Evolutionary conservation across 1,139 yeast genomes (phyloP).

Genomic region (Geotrichum carabidarum): DNA sequence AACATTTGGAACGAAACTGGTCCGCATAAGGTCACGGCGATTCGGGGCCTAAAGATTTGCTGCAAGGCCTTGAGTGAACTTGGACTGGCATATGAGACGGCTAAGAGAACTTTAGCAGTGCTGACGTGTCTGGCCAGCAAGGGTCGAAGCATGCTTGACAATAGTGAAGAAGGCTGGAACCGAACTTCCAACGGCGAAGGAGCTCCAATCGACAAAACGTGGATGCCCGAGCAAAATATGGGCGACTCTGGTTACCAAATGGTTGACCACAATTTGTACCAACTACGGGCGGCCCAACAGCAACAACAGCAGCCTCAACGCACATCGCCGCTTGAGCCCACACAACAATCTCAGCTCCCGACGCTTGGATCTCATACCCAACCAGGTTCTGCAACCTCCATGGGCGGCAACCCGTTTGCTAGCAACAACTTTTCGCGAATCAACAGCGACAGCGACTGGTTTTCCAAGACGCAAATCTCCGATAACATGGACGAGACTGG

Average conservation of each 20-base stretch:
- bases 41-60: constrained; percentile 17
- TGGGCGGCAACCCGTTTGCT: background rate
- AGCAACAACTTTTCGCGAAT: background rate
- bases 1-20: constrained; percentile 18
- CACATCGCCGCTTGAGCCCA: too few relatives aligned
- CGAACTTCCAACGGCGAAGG: background rate
- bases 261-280: background rate
- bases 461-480: background rate
- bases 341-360: background rate
- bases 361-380: too few relatives aligned
- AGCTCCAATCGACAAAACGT: background rate
- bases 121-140: constrained; percentile 1
- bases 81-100: constrained; percentile 14
- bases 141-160: background rate
- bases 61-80: constrained; percentile 16
- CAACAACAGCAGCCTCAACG: too few relatives aligned
- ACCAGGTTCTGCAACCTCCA: background rate
- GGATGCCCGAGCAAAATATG: background rate
- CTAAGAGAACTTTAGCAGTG: constrained; percentile 14
- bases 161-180: background rate
- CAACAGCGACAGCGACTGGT: background rate
- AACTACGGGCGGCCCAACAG: background rate
- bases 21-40: constrained; percentile 11
- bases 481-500: background rate
- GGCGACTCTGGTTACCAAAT: background rate